Evolutionary conservation across 2,329 filamentous ascomycete species (phyloP), one percentile per base, ranked within the genome.

Genomic region (Ceratocystis papillata): DNA sequence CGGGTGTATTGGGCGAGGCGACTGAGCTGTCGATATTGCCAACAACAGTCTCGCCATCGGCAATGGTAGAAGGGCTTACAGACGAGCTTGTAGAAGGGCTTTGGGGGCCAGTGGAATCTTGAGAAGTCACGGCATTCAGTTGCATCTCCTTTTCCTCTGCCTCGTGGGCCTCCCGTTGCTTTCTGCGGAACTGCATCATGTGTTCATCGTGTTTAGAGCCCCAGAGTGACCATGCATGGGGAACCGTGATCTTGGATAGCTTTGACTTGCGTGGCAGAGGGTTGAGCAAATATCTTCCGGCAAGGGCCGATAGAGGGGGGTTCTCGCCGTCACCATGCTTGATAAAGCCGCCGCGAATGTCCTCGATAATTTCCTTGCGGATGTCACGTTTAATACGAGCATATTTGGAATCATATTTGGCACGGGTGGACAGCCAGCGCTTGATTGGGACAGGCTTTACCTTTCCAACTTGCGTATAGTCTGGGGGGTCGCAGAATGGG

Each of bases 191-290:
- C 60, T 79, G 77, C 2, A 95, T 80, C 0, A 88, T 88, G 69
- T 80, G 80, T 74, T 93, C 83, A 73, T 97, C 94, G 72, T 96
- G 90, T 73, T 89, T 95, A 59, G 87, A 92, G 15, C 90, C 91
- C 88, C 91, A 95, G 1, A 87, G 79, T 62, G 86, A 88, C 93
- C 93, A 97, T 41, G 37, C 33, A 15, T 59, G 62, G 22, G 63
- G 41, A 15, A 55, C 50, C 17, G 48, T 57, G 10, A 67, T 64
- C 63, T 67, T 67, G 37, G 63, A 62, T 6, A 67, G 46, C 37
- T 65, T 65, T n/a, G 63, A 65, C 63, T 67, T 67, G 45, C 66
- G 66, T n/a, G 66, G 37, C 37, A 57, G 64, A 69, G 46, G 72
- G 71, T 44, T 67, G 8, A 73, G 77, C 69, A 79, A 80, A 67